Conservation (phyloP, 768 basidiomycete species). For the Clitopilus hobsonii region DNA sequence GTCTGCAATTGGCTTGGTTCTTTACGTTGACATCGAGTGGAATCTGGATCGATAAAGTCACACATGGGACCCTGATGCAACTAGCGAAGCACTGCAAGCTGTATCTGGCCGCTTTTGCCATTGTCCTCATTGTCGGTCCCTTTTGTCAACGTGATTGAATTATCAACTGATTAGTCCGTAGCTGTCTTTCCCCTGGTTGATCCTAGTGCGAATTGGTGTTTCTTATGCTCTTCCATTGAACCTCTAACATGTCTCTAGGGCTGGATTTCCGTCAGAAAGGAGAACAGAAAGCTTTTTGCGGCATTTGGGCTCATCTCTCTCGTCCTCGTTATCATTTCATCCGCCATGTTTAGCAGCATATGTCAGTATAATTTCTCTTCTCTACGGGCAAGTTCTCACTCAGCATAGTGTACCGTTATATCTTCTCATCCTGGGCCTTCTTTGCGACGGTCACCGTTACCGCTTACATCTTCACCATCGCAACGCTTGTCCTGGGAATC, state of each 20-base stretch:
- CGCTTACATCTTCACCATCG: slow-evolving; percentile 34
- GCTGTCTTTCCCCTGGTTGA: slow-evolving; percentile 43
- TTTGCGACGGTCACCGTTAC: slow-evolving; percentile 43
- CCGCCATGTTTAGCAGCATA: slow-evolving; percentile 37
- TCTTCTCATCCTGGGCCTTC: slow-evolving; percentile 40
- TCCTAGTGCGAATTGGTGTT: slow-evolving; percentile 26
- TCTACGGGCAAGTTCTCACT: not conserved
- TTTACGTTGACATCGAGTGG: slow-evolving; percentile 41
- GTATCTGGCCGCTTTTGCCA: slow-evolving; percentile 37
- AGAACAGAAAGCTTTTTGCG: slow-evolving; percentile 32
- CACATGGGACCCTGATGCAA: slow-evolving; percentile 25
- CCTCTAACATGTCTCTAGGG: slow-evolving; percentile 29
- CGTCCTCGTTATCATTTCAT: slow-evolving; percentile 31
- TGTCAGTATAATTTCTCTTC: slow-evolving; percentile 21
- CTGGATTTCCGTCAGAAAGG: slow-evolving; percentile 41
- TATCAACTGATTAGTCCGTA: slow-evolving; percentile 10
- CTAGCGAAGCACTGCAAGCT: slow-evolving; percentile 27
- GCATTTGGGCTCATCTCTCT: slow-evolving; percentile 34
- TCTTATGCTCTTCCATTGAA: not conserved
- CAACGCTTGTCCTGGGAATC: slow-evolving; percentile 37
- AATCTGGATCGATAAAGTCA: slow-evolving; percentile 48
- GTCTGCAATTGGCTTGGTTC: slow-evolving; percentile 43
- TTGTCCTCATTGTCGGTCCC: slow-evolving; percentile 36
- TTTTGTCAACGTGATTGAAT: not conserved
- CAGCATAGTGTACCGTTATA: slow-evolving; percentile 34